Evolutionary conservation across 2,329 filamentous ascomycete genomes (phyloP).

Genomic region (Penicillium sp.): DNA sequence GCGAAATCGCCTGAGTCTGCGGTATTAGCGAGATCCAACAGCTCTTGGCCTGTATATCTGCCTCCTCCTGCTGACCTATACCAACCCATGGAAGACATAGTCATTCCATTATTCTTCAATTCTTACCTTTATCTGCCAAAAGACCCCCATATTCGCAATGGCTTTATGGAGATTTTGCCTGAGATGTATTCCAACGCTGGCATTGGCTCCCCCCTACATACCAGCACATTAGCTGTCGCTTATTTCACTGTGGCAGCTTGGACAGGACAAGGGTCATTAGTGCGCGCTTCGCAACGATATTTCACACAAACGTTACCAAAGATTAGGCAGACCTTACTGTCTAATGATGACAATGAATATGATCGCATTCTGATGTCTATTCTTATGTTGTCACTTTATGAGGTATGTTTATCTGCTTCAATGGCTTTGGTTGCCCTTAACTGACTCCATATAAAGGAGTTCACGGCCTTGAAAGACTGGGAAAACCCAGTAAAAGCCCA

Average conservation of each 20-base stretch:
- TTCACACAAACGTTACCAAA: conserved; percentile 26
- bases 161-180: conserved; percentile 31
- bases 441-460: conserved; percentile 20
- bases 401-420: conserved; percentile 15
- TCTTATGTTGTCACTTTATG: conserved; percentile 28
- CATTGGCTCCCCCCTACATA: conserved; percentile 22
- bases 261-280: conserved; percentile 26
- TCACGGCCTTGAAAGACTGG: conserved; percentile 25
- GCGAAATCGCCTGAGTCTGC: background rate
- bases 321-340: conserved; percentile 23
- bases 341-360: conserved; percentile 16
- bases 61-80: conserved; percentile 16
- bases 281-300: conserved; percentile 21
- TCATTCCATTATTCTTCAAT: conserved; percentile 30
- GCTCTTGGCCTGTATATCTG: background rate
- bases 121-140: conserved; percentile 29
- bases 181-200: conserved; percentile 19
- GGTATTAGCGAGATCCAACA: background rate
- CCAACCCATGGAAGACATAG: conserved; percentile 26
- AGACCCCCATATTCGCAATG: conserved; percentile 24
- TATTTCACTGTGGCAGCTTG: conserved; percentile 31
- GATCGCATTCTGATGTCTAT: conserved; percentile 27
- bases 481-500: conserved; percentile 24
- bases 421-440: background rate
- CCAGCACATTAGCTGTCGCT: conserved; percentile 26